A percentile compares a stretch with the other conserved stretches of the same genome.
Evolutionary conservation across 2,329 filamentous ascomycete species (phyloP).

Genomic region (Nemania bipapillata): DNA sequence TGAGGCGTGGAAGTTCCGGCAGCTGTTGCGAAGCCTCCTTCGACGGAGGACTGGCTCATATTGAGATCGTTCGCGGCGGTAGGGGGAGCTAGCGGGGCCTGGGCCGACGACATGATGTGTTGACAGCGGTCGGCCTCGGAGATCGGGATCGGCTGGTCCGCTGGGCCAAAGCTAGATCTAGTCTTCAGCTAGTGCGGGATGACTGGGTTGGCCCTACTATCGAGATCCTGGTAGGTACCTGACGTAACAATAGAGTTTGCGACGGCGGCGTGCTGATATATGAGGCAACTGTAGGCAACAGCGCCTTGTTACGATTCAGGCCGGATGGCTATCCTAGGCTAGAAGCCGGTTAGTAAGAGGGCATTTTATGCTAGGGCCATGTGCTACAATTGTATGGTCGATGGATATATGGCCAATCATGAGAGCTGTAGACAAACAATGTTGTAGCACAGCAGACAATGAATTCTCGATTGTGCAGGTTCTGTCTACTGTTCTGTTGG

Average conservation of each 20-base stretch:
- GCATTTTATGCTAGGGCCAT: conserved; percentile 19
- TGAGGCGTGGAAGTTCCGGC: conserved; percentile 32
- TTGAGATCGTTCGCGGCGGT: conserved; percentile 32
- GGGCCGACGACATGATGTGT: conserved; percentile 42
- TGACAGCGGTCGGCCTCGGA: conserved; percentile 30
- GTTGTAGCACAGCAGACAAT: background rate
- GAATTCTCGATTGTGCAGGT: background rate
- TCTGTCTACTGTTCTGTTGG: background rate
- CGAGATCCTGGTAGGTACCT: background rate
- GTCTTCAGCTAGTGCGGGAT: background rate
- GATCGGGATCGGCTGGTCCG: conserved; percentile 18
- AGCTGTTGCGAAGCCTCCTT: conserved; percentile 28
- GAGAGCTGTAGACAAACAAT: background rate
- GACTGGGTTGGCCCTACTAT: background rate
- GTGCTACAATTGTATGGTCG: conserved; percentile 1
- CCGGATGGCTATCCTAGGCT: background rate
- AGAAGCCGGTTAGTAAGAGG: background rate
- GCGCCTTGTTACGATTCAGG: background rate
- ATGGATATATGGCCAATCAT: background rate
- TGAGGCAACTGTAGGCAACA: background rate
- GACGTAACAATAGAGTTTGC: conserved; percentile 23
- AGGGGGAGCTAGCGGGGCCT: conserved; percentile 36
- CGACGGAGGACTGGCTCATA: conserved; percentile 40
- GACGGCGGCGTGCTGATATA: background rate
- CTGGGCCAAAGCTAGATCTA: conserved; percentile 11